Conservation (phyloP, 1,284 basidiomycete species). For the Ganoderma meredithae region DNA sequence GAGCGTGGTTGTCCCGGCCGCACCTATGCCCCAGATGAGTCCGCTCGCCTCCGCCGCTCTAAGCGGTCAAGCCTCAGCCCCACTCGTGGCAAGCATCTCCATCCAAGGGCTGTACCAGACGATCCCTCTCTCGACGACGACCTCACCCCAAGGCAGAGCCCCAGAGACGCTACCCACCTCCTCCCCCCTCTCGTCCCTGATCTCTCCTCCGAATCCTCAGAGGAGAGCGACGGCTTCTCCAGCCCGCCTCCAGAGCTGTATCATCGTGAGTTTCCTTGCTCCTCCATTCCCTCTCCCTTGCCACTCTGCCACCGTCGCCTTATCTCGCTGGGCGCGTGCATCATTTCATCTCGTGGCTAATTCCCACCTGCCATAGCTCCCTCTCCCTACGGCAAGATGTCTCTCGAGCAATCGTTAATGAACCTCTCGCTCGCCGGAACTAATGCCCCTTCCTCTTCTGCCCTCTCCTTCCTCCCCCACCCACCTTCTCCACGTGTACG, state of each 20-base stretch:
- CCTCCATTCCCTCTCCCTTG: not conserved
- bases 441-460: slow-evolving; percentile 31
- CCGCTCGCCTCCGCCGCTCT: slow-evolving; percentile 20
- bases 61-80: slow-evolving; percentile 31
- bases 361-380: slow-evolving; percentile 11
- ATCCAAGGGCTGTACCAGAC: slow-evolving; percentile 51
- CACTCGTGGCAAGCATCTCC: slow-evolving; percentile 47
- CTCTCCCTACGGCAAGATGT: slow-evolving; percentile 26
- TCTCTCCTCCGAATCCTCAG: slow-evolving; percentile 57
- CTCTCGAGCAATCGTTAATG: slow-evolving; percentile 33
- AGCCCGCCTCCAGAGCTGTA: slow-evolving; percentile 32
- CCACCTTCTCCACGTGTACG: slow-evolving; percentile 34
- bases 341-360: not conserved
- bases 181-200: slow-evolving; percentile 64
- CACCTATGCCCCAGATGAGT: slow-evolving; percentile 60
- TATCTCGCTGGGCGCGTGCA: slow-evolving; percentile 20
- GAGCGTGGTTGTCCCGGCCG: slow-evolving; percentile 75
- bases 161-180: slow-evolving; percentile 29
- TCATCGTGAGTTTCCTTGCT: slow-evolving; percentile 18
- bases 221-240: slow-evolving; percentile 63
- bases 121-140: slow-evolving; percentile 34
- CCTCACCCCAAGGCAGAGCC: slow-evolving; percentile 33
- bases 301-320: slow-evolving; percentile 6
- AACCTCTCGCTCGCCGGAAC: slow-evolving; percentile 32
- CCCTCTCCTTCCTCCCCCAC: slow-evolving; percentile 40